Evolutionary conservation across 108 stramenopile genomes (phyloP), one percentile per base, ranked within the genome.

Genomic region (Discostella pseudostelligera): DNA sequence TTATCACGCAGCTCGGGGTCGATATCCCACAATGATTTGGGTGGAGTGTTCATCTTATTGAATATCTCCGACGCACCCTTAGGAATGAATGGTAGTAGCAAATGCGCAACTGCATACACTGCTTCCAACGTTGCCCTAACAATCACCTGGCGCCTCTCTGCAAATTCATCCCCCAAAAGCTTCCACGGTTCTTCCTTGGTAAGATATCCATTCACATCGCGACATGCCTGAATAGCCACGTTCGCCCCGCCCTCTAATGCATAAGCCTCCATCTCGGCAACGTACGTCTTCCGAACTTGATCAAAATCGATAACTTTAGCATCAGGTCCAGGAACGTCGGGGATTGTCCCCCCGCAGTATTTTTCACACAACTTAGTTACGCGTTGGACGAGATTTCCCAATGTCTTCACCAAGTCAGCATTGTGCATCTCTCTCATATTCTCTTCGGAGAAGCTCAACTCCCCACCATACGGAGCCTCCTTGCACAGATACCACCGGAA

Each of bases 311-410:
- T 65, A 17, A 86, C 59, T 8, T 24, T 14, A 36, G 54, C 39
- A 3, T 79, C 78, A 40, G 62, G 78, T 20, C 71, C 59, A 0
- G 87, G 76, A 17, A 85, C 86, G 58, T 81, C 80, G 6, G 95
- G 93, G 20, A 98, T 72, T 35, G 86, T 70, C 50, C 95, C 95
- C 22, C 80, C 81, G 73, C 96, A 95, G 66, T 86, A 96, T 69
- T 89, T 93, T 39, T 69, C 79, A 59, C 88, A 92, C 14, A 99
- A 80, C 42, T 80, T 94, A 10, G 93, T 92, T 11, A 94, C 97
- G 63, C 99, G 96, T 71, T 98, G 93, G 17, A 98, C 91, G 29
- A 97, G 72, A 70, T 99, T 99, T 20, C 99, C 99, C 32, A 98
- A 61, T 11, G 91, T 96, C 76, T 99, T 93, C 67, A 87, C 93